These are phyloP conservation scores for Allium cepa DNA, from an alignment of 106 monocot species.

Conservation along the genomic window DNA sequence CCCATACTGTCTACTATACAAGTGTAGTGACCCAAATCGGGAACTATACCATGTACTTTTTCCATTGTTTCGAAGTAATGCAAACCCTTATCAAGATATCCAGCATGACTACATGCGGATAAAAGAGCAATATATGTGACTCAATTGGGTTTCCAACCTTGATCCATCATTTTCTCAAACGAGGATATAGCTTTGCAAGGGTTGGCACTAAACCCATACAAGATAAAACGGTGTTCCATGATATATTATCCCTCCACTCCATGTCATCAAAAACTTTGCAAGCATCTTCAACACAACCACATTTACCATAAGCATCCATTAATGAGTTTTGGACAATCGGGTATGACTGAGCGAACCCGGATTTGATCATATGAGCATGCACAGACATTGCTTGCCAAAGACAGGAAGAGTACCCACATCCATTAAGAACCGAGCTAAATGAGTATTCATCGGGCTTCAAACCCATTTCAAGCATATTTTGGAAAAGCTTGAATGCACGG, in stretches of 20 bases:
- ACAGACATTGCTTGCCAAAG: too few relatives aligned
- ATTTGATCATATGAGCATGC: too few relatives aligned
- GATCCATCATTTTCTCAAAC: too few relatives aligned
- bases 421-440: too few relatives aligned
- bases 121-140: constrained; percentile 53
- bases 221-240: constrained; percentile 80
- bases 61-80: constrained; percentile 51
- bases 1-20: constrained; percentile 69
- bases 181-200: too few relatives aligned
- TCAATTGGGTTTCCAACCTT: constrained; percentile 45
- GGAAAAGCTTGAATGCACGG: constrained; percentile 50
- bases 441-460: too few relatives aligned
- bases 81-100: constrained; percentile 45
- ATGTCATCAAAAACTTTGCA: constrained; percentile 55
- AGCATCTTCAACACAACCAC: constrained; percentile 43
- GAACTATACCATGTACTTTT: constrained; percentile 27
- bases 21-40: constrained; percentile 61
- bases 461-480: constrained; percentile 27
- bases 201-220: too few relatives aligned
- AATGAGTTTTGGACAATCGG: constrained; percentile 51
- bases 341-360: constrained; percentile 37
- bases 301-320: constrained; percentile 75
- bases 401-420: too few relatives aligned
- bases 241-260: constrained; percentile 36
- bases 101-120: constrained; percentile 69